Base-by-base conservation (phyloP, 768 basidiomycete genomes). In the Mycena chlorophos region DNA sequence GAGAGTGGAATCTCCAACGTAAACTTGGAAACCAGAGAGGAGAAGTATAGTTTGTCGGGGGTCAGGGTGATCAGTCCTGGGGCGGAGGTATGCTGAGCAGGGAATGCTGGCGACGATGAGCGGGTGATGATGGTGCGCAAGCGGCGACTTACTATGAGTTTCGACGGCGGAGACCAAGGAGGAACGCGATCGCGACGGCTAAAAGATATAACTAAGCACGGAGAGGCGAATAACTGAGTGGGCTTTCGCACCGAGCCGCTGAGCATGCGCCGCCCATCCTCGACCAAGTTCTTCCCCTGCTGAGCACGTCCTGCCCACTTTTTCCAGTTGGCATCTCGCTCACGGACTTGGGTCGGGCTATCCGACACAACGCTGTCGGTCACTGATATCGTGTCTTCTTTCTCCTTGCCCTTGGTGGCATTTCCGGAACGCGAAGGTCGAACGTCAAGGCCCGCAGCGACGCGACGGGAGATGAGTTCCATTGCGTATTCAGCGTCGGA, bases 401-500 rank as follows among this genome's bases (percentile, higher is more conserved):
- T 52, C 63, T 43, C 49, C 63, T 31, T 55, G 56, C 40, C 27
- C 49, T 39, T 28, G 55, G 39, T 54, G 64, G 57, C 34, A 45
- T 54, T 45, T 63, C 45, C 68, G 30, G 62, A 57, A n/a, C 65
- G 49, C 12, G 69, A 60, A 4, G 78, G 73, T 20, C 65, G 71
- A 30, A 86, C 65, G 23, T 77, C 73, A 47, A 85, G 71, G 5
- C 86, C 86, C 19, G 75, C 69, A 29, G 80, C 77, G 3, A 87
- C 75, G 6, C 87, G 80, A 53, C 78, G 74, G 3, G 85, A 78
- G 17, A 88, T 87, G 12, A 88, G 65, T 31, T 85, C 78, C 82
- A 88, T 87, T 2, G 87, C 86, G 62, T 85, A 84, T 46, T 88
- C 85, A 3, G 82, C 78, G 60, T 89, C 86, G 3, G 85, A 88